Conservation (phyloP, 164 flowering plant genomes). For the Protea cynaroides region DNA sequence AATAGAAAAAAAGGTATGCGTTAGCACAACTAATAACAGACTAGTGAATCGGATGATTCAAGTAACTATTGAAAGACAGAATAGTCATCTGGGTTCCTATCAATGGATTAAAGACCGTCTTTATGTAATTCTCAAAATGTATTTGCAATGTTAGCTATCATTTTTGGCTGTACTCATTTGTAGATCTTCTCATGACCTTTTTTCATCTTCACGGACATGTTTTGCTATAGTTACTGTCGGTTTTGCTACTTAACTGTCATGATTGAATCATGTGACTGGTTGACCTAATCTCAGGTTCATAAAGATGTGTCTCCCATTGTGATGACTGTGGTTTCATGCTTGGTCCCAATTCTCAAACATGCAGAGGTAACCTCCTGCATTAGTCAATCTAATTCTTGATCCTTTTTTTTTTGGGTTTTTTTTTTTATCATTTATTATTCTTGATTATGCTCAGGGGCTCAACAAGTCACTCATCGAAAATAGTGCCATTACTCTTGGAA, state of each 20-base stretch:
- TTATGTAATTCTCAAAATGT: not conserved
- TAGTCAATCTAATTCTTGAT: not conserved
- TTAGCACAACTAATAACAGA: too few relatives aligned
- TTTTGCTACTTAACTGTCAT: not conserved
- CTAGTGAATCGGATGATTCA: too few relatives aligned
- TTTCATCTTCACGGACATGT: not conserved
- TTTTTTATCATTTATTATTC: not conserved
- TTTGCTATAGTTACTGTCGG: not conserved
- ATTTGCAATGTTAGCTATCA: not conserved
- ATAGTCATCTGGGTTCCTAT: too few relatives aligned
- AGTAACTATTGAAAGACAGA: too few relatives aligned
- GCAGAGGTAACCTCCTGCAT: constrained; percentile 55
- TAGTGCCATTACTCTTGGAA: constrained; percentile 94
- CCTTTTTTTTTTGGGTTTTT: not conserved
- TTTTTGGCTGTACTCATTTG: too few relatives aligned
- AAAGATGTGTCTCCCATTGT: constrained; percentile 84
- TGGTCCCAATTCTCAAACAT: constrained; percentile 81
- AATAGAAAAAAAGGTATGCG: too few relatives aligned
- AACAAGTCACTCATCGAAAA: constrained; percentile 92
- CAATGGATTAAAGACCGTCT: too few relatives aligned
- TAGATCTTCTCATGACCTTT: too few relatives aligned
- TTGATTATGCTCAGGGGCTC: constrained; percentile 50
- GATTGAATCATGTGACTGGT: not conserved
- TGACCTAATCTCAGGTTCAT: constrained; percentile 50
- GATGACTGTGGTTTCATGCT: constrained; percentile 62